Conservation (phyloP, 495 filamentous ascomycete species). For the Penicillium alfredii region DNA sequence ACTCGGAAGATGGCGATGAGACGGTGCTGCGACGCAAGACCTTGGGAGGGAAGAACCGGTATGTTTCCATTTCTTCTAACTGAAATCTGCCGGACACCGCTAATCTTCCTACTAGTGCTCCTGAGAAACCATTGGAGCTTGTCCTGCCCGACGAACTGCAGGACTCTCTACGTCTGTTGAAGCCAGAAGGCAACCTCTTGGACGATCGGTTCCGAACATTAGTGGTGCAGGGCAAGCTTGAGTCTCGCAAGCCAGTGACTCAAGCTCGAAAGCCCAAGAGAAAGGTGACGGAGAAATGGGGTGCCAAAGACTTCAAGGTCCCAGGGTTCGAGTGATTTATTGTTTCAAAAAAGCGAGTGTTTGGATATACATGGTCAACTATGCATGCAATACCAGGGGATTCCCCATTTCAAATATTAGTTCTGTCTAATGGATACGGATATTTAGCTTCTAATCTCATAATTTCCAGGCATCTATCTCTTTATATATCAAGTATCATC, state of each 20-base stretch:
- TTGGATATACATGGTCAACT: conserved; percentile 27
- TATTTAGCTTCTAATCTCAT: too few relatives aligned
- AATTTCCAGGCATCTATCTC: too few relatives aligned
- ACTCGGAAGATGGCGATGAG: conserved; percentile 47
- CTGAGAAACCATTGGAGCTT: conserved; percentile 75
- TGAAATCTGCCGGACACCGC: too few relatives aligned
- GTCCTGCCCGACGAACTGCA: conserved; percentile 90
- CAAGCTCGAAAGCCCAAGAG: conserved; percentile 74
- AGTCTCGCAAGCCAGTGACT: conserved; percentile 67
- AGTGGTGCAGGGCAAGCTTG: conserved; percentile 81
- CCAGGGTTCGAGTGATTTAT: conserved; percentile 31
- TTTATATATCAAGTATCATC: too few relatives aligned
- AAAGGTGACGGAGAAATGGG: conserved; percentile 89
- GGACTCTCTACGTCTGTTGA: conserved; percentile 80
- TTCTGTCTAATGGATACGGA: too few relatives aligned
- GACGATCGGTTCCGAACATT: conserved; percentile 88
- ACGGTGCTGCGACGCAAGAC: conserved; percentile 62
- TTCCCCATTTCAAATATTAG: too few relatives aligned
- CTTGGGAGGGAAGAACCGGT: conserved; percentile 64
- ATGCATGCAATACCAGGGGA: too few relatives aligned
- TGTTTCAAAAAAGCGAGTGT: conserved; percentile 23
- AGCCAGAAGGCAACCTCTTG: conserved; percentile 90
- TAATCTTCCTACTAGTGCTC: too few relatives aligned
- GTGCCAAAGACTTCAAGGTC: conserved; percentile 85
- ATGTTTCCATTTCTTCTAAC: conserved; percentile 27